Percentiles rank a stretch among this genome's conserved stretches.
Evolutionary conservation across 345 rosid genomes (phyloP).

Genomic region (Reutealis trisperma): DNA sequence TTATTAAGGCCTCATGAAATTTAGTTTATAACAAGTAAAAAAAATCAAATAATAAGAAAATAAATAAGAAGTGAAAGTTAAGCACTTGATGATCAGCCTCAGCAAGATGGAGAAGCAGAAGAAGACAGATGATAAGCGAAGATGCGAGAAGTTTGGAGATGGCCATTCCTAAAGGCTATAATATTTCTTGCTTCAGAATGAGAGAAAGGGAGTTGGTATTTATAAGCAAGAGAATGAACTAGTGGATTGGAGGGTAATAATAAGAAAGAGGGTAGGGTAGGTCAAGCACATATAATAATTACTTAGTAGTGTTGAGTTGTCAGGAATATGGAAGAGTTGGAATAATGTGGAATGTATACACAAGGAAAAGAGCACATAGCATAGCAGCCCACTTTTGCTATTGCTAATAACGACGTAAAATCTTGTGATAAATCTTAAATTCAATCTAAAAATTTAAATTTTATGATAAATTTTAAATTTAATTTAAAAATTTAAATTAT

Average conservation of each 20-base stretch:
- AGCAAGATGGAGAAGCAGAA: constrained; percentile 4
- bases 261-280: not conserved
- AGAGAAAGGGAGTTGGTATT: constrained; percentile 9
- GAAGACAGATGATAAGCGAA: constrained; percentile 5
- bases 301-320: not conserved
- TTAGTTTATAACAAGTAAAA: no score
- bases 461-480: no score
- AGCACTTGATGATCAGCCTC: not conserved
- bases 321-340: constrained; percentile 8
- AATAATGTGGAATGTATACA: not conserved
- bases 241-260: not conserved
- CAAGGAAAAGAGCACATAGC: not conserved
- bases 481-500: no score
- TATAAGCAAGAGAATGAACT: constrained; percentile 16
- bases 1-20: no score
- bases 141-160: constrained; percentile 7
- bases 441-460: no score
- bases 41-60: not conserved
- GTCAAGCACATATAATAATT: not conserved
- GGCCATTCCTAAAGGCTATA: constrained; percentile 1
- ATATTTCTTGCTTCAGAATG: not conserved
- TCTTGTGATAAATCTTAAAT: no score
- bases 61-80: not conserved
- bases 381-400: not conserved
- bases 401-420: no score